Evolutionary conservation across 257 asterid genomes (phyloP).

Genomic region (Solanum chmielewskii): DNA sequence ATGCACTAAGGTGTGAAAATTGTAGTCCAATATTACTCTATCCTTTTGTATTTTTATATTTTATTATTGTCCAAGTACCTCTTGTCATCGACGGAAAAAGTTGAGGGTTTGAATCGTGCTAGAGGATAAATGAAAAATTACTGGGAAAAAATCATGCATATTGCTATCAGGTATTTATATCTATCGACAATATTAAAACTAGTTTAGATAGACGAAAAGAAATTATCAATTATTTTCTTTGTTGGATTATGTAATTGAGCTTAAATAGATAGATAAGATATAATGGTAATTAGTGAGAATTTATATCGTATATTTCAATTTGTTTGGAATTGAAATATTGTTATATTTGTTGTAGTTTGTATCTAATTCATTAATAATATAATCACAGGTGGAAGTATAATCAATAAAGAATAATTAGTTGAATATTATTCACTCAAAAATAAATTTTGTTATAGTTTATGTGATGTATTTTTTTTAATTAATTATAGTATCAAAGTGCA

Average conservation of each 20-base stretch:
- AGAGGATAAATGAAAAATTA: neutral
- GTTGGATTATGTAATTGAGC: neutral
- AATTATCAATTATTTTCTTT: neutral
- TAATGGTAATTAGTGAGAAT: neutral
- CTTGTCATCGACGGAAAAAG: accelerated
- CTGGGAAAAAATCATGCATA: neutral
- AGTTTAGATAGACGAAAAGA: too few species aligned
- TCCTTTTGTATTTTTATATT: neutral
- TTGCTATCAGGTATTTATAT: neutral
- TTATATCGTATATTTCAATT: neutral
- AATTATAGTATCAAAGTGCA: neutral
- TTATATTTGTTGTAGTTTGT: neutral
- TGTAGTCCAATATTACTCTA: constrained; percentile 6
- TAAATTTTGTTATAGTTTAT: accelerated
- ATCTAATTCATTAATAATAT: neutral
- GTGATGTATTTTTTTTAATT: neutral
- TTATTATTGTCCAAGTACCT: neutral
- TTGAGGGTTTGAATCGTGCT: neutral
- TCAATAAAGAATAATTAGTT: neutral
- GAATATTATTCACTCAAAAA: neutral
- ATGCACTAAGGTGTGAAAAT: constrained; percentile 6
- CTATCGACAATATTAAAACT: too few species aligned
- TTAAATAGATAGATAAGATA: neutral
- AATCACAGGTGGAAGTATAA: neutral
- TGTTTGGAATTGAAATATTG: neutral